Evolutionary conservation across 176 grass and related monocot species (phyloP).

Genomic region (Hsuehochloa calcarea): DNA sequence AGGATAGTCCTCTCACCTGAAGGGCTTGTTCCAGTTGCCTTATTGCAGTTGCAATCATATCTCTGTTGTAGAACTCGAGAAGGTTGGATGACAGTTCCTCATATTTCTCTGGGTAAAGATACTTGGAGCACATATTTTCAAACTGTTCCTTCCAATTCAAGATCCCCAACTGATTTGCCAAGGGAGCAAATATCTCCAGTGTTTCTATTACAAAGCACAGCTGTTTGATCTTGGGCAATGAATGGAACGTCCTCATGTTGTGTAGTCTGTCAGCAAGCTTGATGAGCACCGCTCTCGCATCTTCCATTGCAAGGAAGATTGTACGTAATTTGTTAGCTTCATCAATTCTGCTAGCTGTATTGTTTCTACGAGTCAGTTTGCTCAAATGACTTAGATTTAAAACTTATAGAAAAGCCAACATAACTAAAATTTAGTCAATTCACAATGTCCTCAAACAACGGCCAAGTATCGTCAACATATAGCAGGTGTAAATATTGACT

Average conservation of each 20-base stretch:
- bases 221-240: slow-evolving; percentile 60
- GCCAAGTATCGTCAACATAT: background rate
- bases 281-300: slow-evolving; percentile 71
- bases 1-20: slow-evolving; percentile 55
- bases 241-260: slow-evolving; percentile 65
- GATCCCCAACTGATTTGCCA: slow-evolving; percentile 68
- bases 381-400: slow-evolving; percentile 82
- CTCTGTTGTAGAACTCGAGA: slow-evolving; percentile 53
- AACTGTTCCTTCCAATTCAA: slow-evolving; percentile 79
- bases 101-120: slow-evolving; percentile 60
- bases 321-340: slow-evolving; percentile 67
- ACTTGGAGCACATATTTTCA: slow-evolving; percentile 73
- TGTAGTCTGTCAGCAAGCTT: slow-evolving; percentile 76
- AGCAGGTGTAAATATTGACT: slow-evolving; percentile 10
- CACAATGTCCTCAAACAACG: background rate
- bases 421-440: slow-evolving; percentile 2
- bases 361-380: slow-evolving; percentile 65
- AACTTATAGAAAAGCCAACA: slow-evolving; percentile 41
- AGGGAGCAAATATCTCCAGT: slow-evolving; percentile 67
- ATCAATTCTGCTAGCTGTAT: slow-evolving; percentile 67
- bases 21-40: slow-evolving; percentile 63
- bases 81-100: slow-evolving; percentile 57
- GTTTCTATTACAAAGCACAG: slow-evolving; percentile 71
- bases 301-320: slow-evolving; percentile 70
- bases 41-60: slow-evolving; percentile 65